These are phyloP conservation scores for Colletotrichum sp. DNA, from an alignment of 2,329 filamentous ascomycete genomes.

Conservation along the genomic window DNA sequence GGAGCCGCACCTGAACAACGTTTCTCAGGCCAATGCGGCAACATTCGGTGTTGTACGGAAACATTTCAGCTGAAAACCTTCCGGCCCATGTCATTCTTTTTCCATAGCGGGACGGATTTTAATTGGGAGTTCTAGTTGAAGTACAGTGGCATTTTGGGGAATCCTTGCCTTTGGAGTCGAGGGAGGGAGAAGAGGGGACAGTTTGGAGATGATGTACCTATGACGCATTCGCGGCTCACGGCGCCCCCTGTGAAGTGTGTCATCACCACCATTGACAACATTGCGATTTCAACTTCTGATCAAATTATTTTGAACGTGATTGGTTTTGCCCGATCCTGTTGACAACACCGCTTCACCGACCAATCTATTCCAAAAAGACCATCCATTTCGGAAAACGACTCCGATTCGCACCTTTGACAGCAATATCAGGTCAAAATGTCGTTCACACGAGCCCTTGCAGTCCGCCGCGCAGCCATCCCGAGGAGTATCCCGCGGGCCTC, in stretches of 20 bases:
- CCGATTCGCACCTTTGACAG: rapidly evolving
- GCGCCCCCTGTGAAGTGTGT: background rate
- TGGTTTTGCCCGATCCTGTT: background rate
- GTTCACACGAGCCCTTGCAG: background rate
- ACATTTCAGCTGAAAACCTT: background rate
- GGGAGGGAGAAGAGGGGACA: background rate
- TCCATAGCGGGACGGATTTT: rapidly evolving
- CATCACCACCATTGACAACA: background rate
- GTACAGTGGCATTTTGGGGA: background rate
- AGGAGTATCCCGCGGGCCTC: background rate
- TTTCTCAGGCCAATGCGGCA: background rate
- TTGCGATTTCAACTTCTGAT: background rate
- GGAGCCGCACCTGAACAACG: background rate
- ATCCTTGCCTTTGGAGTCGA: background rate
- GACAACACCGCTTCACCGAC: too few relatives aligned
- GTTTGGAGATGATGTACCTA: background rate
- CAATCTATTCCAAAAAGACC: background rate
- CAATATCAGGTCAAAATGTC: background rate
- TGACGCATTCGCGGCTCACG: background rate
- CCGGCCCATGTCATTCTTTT: background rate
- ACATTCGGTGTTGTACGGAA: background rate
- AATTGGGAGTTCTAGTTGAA: background rate
- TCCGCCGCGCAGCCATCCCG: background rate
- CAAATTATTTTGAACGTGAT: background rate
- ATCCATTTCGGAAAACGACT: rapidly evolving